phyloP scores from a whole-genome alignment of 2,329 filamentous ascomycete species.

The Ophiocordyceps australis region DNA sequence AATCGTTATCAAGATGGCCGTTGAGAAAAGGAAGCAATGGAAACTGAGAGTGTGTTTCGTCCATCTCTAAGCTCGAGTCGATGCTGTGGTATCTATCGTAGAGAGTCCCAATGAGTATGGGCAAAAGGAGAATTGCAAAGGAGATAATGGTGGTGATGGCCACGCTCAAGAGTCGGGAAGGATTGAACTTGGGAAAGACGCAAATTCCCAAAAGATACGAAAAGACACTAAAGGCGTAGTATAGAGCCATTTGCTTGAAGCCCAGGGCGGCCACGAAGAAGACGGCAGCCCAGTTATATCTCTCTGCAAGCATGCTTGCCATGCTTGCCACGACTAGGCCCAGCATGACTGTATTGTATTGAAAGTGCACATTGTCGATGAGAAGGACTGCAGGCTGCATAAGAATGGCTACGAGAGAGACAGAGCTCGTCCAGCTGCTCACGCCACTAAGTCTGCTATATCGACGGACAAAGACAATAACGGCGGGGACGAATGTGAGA shows the following conservation, averaged over 20 bases:
- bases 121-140: conserved; percentile 59
- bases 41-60: conserved; percentile 40
- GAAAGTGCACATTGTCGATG: conserved; percentile 90
- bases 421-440: conserved; percentile 62
- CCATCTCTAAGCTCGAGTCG: conserved; percentile 33
- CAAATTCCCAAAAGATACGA: conserved; percentile 80
- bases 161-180: conserved; percentile 55
- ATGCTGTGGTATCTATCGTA: conserved; percentile 51
- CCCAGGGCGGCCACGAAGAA: conserved; percentile 90
- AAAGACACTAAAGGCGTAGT: conserved; percentile 88
- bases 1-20: conserved; percentile 39
- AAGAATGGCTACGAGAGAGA: conserved; percentile 76
- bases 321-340: conserved; percentile 74
- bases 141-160: conserved; percentile 52
- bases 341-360: conserved; percentile 98
- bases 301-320: conserved; percentile 72
- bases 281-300: conserved; percentile 73
- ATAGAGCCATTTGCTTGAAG: conserved; percentile 98
- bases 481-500: conserved; percentile 69
- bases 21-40: conserved; percentile 42
- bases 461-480: conserved; percentile 69
- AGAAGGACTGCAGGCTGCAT: conserved; percentile 85
- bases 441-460: conserved; percentile 62
- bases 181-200: conserved; percentile 52
- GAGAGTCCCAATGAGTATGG: conserved; percentile 53